Evolutionary conservation across 164 flowering plant genomes (phyloP).

Genomic region (Vitis rotundifolia): DNA sequence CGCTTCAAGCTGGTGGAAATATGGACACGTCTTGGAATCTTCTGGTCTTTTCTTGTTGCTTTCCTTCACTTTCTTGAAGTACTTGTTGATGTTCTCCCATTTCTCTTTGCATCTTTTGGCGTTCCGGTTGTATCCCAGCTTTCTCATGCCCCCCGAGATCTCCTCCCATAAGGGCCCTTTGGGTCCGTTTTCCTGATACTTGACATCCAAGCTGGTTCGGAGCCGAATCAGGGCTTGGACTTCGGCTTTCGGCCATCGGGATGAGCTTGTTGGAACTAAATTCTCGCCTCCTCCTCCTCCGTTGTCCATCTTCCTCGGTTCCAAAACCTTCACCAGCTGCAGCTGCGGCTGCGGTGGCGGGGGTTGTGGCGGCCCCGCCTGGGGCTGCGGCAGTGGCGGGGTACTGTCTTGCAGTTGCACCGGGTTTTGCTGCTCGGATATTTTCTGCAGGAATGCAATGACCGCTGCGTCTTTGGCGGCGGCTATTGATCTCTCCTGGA

Average conservation of each 20-base stretch:
- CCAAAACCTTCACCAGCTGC: constrained; percentile 13
- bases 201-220: constrained; percentile 46
- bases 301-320: constrained; percentile 14
- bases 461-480: constrained; percentile 71
- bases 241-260: constrained; percentile 81
- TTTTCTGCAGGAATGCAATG: constrained; percentile 61
- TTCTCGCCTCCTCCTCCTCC: constrained; percentile 14
- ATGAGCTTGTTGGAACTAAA: constrained; percentile 31
- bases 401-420: background rate
- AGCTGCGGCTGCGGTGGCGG: background rate
- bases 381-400: constrained; percentile 11
- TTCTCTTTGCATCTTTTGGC: constrained; percentile 85
- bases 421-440: constrained; percentile 38
- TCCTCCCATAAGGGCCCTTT: constrained; percentile 91
- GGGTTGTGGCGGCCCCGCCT: constrained; percentile 1
- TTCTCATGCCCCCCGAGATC: constrained; percentile 57
- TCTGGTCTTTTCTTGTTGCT: constrained; percentile 69
- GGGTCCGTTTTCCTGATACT: constrained; percentile 63
- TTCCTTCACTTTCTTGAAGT: constrained; percentile 82
- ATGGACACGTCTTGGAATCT: constrained; percentile 79
- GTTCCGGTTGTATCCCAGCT: constrained; percentile 58
- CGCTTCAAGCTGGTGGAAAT: constrained; percentile 68
- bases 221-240: constrained; percentile 57
- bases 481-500: constrained; percentile 60
- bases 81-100: constrained; percentile 90